phyloP scores from a whole-genome alignment of 1,139 yeast species.

The Hansenula anomala region DNA sequence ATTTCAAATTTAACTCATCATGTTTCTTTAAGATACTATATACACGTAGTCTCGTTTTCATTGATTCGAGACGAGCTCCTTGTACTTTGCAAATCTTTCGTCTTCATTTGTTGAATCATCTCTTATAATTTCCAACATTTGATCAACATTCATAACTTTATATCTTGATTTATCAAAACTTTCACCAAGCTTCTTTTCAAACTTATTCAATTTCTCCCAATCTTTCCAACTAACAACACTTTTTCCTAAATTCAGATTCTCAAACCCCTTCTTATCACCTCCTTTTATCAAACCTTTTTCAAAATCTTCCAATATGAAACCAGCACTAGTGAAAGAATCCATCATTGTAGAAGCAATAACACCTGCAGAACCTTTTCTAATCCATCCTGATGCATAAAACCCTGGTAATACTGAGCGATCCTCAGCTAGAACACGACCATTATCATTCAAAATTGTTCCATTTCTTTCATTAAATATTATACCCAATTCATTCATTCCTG shows the following conservation, averaged over 20 bases:
- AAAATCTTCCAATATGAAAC: conserved; percentile 53
- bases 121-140: conserved; percentile 37
- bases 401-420: conserved; percentile 37
- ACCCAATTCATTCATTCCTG: conserved; percentile 33
- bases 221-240: conserved; percentile 58
- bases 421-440: conserved; percentile 50
- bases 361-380: conserved; percentile 82
- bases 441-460: conserved; percentile 54
- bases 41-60: not conserved
- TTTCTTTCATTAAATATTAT: conserved; percentile 48
- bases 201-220: conserved; percentile 48
- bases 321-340: conserved; percentile 76
- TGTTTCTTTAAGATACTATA: not conserved
- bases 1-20: too few relatives aligned
- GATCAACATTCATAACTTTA: conserved; percentile 46
- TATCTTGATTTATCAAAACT: conserved; percentile 55
- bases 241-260: conserved; percentile 30
- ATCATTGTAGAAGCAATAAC: conserved; percentile 90
- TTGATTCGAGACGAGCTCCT: conserved; percentile 3
- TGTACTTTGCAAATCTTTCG: conserved; percentile 2
- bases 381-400: conserved; percentile 89
- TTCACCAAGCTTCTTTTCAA: conserved; percentile 35
- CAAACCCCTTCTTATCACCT: conserved; percentile 23
- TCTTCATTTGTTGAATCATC: not conserved
- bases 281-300: conserved; percentile 20